A percentile compares a stretch with the other conserved stretches of the same genome.
phyloP scores from a whole-genome alignment of 2,329 filamentous ascomycete species.

The Sclerotinia glacialis region DNA sequence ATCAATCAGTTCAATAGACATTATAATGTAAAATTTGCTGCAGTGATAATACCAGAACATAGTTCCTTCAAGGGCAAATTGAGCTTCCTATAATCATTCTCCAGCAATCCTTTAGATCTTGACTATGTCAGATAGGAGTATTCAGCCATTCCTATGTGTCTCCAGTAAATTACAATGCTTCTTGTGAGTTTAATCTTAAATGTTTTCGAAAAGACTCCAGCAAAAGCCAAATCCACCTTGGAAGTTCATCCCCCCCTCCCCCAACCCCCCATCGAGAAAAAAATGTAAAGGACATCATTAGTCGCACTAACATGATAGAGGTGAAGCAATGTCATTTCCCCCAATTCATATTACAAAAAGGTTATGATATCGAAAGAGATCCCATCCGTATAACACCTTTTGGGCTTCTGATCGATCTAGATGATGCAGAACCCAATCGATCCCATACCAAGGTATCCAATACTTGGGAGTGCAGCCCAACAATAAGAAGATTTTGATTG shows the following conservation, averaged over 20 bases:
- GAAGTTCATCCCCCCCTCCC: neutral
- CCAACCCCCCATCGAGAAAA: neutral
- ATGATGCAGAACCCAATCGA: neutral
- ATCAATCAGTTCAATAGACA: neutral
- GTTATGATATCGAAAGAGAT: too few relatives aligned
- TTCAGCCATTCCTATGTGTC: neutral
- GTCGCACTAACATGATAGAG: neutral
- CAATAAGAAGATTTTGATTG: neutral
- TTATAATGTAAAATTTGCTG: neutral
- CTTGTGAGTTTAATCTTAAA: neutral
- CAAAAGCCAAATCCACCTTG: neutral
- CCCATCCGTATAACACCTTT: neutral
- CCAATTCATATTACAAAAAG: neutral
- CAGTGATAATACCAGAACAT: neutral
- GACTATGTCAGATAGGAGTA: neutral
- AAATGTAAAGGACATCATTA: neutral
- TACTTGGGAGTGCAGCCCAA: too few relatives aligned
- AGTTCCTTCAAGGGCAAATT: neutral
- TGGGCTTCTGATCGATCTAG: too few relatives aligned
- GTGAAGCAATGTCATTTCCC: neutral
- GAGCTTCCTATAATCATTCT: neutral
- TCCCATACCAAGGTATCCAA: neutral
- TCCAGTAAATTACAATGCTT: neutral
- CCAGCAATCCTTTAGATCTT: too few relatives aligned
- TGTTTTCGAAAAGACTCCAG: neutral